These are phyloP conservation scores for Podospora australis DNA, from an alignment of 495 filamentous ascomycete species.

Conservation along the genomic window DNA sequence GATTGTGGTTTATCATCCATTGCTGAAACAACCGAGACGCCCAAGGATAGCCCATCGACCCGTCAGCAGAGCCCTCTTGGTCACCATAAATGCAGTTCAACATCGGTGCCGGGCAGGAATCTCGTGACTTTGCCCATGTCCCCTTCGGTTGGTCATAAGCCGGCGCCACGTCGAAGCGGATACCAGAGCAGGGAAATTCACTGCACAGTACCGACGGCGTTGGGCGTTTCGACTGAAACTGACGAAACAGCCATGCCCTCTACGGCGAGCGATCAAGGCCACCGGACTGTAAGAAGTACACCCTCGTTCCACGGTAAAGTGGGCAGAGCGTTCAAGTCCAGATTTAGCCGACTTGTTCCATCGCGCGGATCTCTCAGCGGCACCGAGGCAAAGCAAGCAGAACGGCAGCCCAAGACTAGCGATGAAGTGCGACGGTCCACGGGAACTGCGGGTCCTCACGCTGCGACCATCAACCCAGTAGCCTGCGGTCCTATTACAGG, in stretches of 20 bases:
- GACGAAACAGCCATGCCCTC: not conserved
- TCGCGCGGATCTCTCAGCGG: slow-evolving; percentile 9
- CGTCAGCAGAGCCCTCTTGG: not conserved
- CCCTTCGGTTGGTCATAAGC: too few species aligned
- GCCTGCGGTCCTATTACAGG: too few species aligned
- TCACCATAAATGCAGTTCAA: too few species aligned
- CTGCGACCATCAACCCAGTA: too few species aligned
- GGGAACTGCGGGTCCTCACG: not conserved
- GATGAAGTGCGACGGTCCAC: not conserved
- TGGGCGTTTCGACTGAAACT: not conserved
- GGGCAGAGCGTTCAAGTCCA: slow-evolving; percentile 26
- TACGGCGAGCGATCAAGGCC: not conserved
- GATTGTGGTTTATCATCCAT: slow-evolving; percentile 1
- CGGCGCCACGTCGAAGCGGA: too few species aligned
- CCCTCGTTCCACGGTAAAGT: slow-evolving; percentile 25
- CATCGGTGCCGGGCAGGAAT: too few species aligned
- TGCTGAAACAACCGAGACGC: not conserved
- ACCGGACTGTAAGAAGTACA: slow-evolving; percentile 1
- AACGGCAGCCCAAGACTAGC: not conserved
- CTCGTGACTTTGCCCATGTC: too few species aligned
- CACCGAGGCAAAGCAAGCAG: slow-evolving; percentile 2
- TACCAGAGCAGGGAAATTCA: too few species aligned
- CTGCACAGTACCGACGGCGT: too few species aligned
- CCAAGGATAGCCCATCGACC: not conserved
- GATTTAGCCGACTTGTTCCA: slow-evolving; percentile 27